These are phyloP conservation scores for Didymella glomerata DNA, from an alignment of 2,329 filamentous ascomycete genomes.

Conservation along the genomic window DNA sequence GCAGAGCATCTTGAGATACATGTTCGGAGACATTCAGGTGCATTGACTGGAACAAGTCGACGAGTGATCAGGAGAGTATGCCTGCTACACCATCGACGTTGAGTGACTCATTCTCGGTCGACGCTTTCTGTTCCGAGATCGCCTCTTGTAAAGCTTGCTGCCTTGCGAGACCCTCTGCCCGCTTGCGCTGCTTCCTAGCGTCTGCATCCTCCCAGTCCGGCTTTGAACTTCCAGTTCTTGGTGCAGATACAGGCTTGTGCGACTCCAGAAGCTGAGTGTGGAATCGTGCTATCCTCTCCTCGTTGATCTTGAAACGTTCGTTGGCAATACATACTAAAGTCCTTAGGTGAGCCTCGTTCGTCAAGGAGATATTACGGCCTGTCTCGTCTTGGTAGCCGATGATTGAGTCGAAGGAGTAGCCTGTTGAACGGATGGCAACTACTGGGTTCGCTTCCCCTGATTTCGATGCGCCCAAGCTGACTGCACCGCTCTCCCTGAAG, in stretches of 20 bases:
- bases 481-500: constrained; percentile 88
- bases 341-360: constrained; percentile 72
- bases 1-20: neutral
- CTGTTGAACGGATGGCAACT: constrained; percentile 85
- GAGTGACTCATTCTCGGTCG: constrained; percentile 3
- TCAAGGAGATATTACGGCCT: constrained; percentile 57
- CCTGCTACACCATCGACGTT: constrained; percentile 8
- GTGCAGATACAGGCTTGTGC: constrained; percentile 12
- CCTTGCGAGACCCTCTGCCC: constrained; percentile 59
- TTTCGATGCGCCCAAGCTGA: constrained; percentile 64
- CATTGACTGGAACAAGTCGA: neutral
- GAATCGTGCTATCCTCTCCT: constrained; percentile 72
- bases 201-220: constrained; percentile 54
- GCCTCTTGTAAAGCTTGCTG: constrained; percentile 51
- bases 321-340: constrained; percentile 76
- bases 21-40: constrained; percentile 11
- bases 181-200: constrained; percentile 50
- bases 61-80: neutral
- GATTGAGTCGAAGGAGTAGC: constrained; percentile 81
- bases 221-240: constrained; percentile 15
- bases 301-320: constrained; percentile 75
- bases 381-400: constrained; percentile 65
- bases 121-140: neutral
- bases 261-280: constrained; percentile 58
- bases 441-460: constrained; percentile 68